Percentiles rank a stretch among this genome's conserved stretches.
Evolutionary conservation across 768 basidiomycete genomes (phyloP).

Genomic region (Russula griseocarnosa): DNA sequence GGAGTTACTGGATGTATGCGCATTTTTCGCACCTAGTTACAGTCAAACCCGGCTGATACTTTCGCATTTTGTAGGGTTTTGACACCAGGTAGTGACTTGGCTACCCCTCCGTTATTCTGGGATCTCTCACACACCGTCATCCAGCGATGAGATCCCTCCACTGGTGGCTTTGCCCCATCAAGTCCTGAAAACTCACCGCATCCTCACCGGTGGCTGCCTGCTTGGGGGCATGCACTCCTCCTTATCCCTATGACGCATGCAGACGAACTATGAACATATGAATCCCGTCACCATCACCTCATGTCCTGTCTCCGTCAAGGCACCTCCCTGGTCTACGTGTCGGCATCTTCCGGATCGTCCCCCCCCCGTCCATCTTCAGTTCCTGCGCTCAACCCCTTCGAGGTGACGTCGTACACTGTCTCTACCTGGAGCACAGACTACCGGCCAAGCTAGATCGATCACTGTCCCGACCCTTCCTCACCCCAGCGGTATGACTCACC

Average conservation of each 20-base stretch:
- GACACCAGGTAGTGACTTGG: slow-evolving; percentile 8
- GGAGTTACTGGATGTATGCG: slow-evolving; percentile 62
- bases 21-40: not conserved
- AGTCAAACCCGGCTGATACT: not conserved
- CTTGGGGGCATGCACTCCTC: slow-evolving; percentile 85
- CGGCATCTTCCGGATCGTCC: slow-evolving; percentile 42
- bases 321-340: slow-evolving; percentile 41
- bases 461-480: slow-evolving; percentile 40
- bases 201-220: slow-evolving; percentile 79
- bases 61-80: slow-evolving; percentile 4
- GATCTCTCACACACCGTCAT: slow-evolving; percentile 20
- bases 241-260: slow-evolving; percentile 75
- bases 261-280: slow-evolving; percentile 57
- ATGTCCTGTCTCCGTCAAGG: slow-evolving; percentile 68
- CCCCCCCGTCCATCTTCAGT: slow-evolving; percentile 62
- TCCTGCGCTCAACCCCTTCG: slow-evolving; percentile 70
- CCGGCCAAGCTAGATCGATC: slow-evolving; percentile 62
- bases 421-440: slow-evolving; percentile 62
- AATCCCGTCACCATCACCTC: slow-evolving; percentile 65
- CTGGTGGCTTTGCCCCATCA: slow-evolving; percentile 64
- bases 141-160: slow-evolving; percentile 78
- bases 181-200: slow-evolving; percentile 76
- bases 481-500: slow-evolving; percentile 27
- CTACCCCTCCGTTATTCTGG: slow-evolving; percentile 5
- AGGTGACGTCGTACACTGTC: slow-evolving; percentile 70